A percentile compares a stretch with the other conserved stretches of the same genome.
phyloP scores from a whole-genome alignment of 306 rosid genomes.

The Cicer bijugum region DNA sequence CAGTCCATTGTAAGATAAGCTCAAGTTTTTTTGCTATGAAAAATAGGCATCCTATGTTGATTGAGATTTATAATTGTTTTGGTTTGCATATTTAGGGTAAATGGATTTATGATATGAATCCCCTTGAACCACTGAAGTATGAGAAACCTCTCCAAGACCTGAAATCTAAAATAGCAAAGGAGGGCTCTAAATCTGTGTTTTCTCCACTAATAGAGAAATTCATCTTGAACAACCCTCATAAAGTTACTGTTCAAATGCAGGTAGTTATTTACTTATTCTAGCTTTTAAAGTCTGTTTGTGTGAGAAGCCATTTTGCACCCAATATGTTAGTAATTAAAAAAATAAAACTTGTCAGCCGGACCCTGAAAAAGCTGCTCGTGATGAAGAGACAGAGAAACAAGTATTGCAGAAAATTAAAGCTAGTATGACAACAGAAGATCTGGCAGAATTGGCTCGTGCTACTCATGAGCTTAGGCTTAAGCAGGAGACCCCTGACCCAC shows the following conservation, averaged over 20 bases:
- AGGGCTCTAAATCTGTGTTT: conserved; percentile 89
- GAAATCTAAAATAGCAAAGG: conserved; percentile 80
- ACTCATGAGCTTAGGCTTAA: conserved; percentile 81
- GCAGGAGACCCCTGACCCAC: conserved; percentile 98
- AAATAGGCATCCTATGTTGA: conserved; percentile 20
- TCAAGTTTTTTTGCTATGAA: conserved; percentile 36
- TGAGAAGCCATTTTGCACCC: conserved; percentile 34
- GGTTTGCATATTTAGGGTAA: conserved; percentile 68
- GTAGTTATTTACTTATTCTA: conserved; percentile 48
- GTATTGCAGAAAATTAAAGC: conserved; percentile 73
- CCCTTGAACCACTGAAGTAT: conserved; percentile 90
- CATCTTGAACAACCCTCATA: conserved; percentile 84
- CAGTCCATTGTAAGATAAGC: conserved; percentile 80
- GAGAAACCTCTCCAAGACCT: conserved; percentile 88
- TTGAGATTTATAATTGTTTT: conserved; percentile 38
- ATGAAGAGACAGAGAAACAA: conserved; percentile 82
- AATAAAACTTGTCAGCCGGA: conserved; percentile 73
- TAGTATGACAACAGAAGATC: conserved; percentile 88
- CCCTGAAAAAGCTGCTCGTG: conserved; percentile 84
- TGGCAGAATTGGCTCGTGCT: conserved; percentile 83
- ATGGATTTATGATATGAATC: conserved; percentile 99
- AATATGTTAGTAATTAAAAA: conserved; percentile 39
- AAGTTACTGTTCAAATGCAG: conserved; percentile 96
- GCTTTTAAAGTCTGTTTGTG: conserved; percentile 7
- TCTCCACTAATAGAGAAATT: conserved; percentile 88